Percentiles rank a stretch among this genome's conserved stretches.
These are phyloP conservation scores for Coemansia sp. DNA, from an alignment of 192 early-diverging fungal genomes.

Conservation along the genomic window DNA sequence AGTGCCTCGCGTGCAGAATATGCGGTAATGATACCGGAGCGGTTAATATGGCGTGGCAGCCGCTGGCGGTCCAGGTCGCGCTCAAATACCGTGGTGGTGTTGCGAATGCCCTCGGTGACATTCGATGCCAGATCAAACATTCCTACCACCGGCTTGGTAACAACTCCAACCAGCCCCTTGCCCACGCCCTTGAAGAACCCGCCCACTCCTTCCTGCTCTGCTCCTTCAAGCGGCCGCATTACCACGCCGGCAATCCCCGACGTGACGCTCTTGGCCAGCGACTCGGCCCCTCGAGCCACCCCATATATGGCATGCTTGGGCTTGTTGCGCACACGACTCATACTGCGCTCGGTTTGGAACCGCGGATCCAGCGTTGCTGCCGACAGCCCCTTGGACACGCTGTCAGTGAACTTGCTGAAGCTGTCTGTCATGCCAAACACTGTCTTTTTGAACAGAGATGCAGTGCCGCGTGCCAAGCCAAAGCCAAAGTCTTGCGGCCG, in stretches of 20 bases:
- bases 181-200: constrained; percentile 96
- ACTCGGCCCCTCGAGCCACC: constrained; percentile 81
- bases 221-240: constrained; percentile 83
- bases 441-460: constrained; percentile 80
- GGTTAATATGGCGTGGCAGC: constrained; percentile 78
- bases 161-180: constrained; percentile 87
- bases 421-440: constrained; percentile 95
- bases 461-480: constrained; percentile 80
- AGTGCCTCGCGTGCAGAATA: constrained; percentile 76
- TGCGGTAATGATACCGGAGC: constrained; percentile 77
- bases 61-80: constrained; percentile 81
- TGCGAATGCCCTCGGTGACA: constrained; percentile 89
- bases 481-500: constrained; percentile 92
- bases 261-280: constrained; percentile 74
- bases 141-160: constrained; percentile 94
- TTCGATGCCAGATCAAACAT: constrained; percentile 93
- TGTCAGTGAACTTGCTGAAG: constrained; percentile 93
- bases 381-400: constrained; percentile 93
- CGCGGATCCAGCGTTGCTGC: constrained; percentile 90
- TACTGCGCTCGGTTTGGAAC: constrained; percentile 81
- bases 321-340: constrained; percentile 76
- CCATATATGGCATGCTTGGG: constrained; percentile 90
- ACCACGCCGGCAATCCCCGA: constrained; percentile 90
- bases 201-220: constrained; percentile 79
- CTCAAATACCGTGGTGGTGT: constrained; percentile 89